phyloP scores from a whole-genome alignment of 2,329 filamentous ascomycete genomes.

The Hypoxylon sp. region DNA sequence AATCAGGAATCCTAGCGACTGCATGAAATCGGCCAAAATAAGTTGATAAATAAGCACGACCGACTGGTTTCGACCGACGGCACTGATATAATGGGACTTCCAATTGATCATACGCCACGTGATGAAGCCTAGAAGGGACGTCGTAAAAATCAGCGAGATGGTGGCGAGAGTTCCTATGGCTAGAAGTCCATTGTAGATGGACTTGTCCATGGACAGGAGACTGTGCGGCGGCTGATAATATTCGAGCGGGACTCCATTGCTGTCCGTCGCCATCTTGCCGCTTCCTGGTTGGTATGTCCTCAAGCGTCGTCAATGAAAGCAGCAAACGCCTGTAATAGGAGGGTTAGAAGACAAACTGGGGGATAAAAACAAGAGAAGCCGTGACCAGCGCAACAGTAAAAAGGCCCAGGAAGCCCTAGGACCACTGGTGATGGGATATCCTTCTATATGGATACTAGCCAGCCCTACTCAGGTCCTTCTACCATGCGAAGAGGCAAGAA shows the following conservation, averaged over 20 bases:
- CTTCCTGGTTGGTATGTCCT: neutral
- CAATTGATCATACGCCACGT: constrained; percentile 61
- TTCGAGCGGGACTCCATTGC: constrained; percentile 35
- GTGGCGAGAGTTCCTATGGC: constrained; percentile 61
- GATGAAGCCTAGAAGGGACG: constrained; percentile 59
- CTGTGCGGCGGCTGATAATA: constrained; percentile 45
- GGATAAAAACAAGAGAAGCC: neutral
- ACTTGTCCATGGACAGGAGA: constrained; percentile 37
- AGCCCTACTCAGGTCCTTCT: constrained; percentile 3
- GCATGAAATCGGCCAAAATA: constrained; percentile 64
- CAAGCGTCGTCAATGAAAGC: neutral
- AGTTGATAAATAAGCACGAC: constrained; percentile 69
- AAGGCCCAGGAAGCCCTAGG: neutral
- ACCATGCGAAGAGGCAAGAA: constrained; percentile 9
- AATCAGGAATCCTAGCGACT: constrained; percentile 63
- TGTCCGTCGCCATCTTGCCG: constrained; percentile 35
- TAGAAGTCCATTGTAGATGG: constrained; percentile 54
- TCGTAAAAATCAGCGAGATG: constrained; percentile 60
- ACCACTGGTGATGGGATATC: constrained; percentile 5
- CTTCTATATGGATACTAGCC: constrained; percentile 12
- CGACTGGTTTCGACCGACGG: constrained; percentile 61
- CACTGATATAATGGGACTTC: constrained; percentile 51
- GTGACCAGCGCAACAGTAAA: constrained; percentile 5
- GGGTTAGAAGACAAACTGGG: constrained; percentile 1
- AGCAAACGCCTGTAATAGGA: neutral